Evolutionary conservation across 257 asterid genomes (phyloP), one percentile per base, ranked within the genome.

Genomic region (Perilla frutescens): DNA sequence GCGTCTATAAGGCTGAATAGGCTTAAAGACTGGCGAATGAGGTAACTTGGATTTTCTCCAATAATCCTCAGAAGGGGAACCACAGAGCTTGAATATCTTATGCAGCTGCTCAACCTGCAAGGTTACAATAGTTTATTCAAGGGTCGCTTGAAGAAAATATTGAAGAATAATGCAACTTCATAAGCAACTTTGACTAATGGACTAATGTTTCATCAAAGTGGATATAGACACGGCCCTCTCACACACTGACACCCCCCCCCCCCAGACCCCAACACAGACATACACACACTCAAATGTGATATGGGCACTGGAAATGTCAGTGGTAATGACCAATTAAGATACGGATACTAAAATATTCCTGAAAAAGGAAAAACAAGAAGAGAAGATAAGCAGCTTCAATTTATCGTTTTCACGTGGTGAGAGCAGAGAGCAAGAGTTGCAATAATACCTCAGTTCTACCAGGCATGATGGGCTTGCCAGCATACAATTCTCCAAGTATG

Each of bases 401-500:
- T 20, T 20, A 20, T 34, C 37, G 1, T 34, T 13, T 13, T 12
- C 54, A 48, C 54, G 3, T 20, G 26, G 26, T 20, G 26, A 20
- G 26, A 20, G 9, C 39, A 20, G 37, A 29, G 9, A 26, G 41
- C 60, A 54, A 14, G 32, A 37, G 77, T 67, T 55, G 51, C 36
- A 60, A 62, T 37, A 62, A 48, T 88, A 92, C 98, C 98, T 92
- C 98, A 3, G 98, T 92, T 84, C 96, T 87, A 43, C 98, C 98
- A 34, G 98, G 96, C 96, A 92, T 90, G 60, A 92, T 90, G 43
- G 98, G 97, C 79, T 89, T 89, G 70, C 96, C 96, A 36, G 86
- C 76, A 76, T 85, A 91, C 62, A 93, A 70, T 76, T 93, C 98
- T 76, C 97, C 98, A 65, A 90, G 96, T 64, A 93, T 87, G 77